Percentiles rank a stretch among this genome's conserved stretches.
These are phyloP conservation scores for Fusarium sp. DNA, from an alignment of 2,329 filamentous ascomycete genomes.

Conservation along the genomic window DNA sequence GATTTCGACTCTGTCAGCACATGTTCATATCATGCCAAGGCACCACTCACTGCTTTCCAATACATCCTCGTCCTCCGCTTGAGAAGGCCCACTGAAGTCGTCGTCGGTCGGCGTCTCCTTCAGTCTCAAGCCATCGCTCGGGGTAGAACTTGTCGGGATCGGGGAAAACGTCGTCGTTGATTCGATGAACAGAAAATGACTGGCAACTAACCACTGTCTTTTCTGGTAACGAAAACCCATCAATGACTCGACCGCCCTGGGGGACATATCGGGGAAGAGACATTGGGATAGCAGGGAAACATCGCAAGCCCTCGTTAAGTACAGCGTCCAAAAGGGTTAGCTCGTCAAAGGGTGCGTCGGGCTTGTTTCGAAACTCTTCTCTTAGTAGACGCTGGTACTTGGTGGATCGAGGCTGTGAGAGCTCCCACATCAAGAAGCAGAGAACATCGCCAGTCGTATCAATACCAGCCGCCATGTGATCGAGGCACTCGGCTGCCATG, in stretches of 20 bases:
- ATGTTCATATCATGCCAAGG: not conserved
- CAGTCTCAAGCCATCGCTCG: slow-evolving; percentile 82
- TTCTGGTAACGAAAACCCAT: slow-evolving; percentile 65
- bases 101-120: slow-evolving; percentile 78
- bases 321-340: slow-evolving; percentile 73
- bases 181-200: slow-evolving; percentile 70
- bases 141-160: slow-evolving; percentile 83
- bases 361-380: slow-evolving; percentile 62
- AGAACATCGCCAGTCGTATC: slow-evolving; percentile 78
- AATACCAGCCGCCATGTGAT: slow-evolving; percentile 79
- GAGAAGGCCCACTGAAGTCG: slow-evolving; percentile 75
- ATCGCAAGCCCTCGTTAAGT: slow-evolving; percentile 71
- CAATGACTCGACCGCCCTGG: slow-evolving; percentile 64
- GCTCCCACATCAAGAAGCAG: slow-evolving; percentile 78
- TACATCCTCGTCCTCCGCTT: slow-evolving; percentile 73
- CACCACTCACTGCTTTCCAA: slow-evolving; percentile 73
- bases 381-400: slow-evolving; percentile 65
- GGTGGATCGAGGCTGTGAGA: slow-evolving; percentile 70
- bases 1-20: not conserved
- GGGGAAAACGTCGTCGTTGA: slow-evolving; percentile 77
- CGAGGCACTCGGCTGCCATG: slow-evolving; percentile 75
- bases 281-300: slow-evolving; percentile 75
- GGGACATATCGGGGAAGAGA: slow-evolving; percentile 73
- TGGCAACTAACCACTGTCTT: slow-evolving; percentile 71
- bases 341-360: slow-evolving; percentile 58